Base-by-base conservation (phyloP, 2,329 filamentous ascomycete species). In the Bertia moriformis region DNA sequence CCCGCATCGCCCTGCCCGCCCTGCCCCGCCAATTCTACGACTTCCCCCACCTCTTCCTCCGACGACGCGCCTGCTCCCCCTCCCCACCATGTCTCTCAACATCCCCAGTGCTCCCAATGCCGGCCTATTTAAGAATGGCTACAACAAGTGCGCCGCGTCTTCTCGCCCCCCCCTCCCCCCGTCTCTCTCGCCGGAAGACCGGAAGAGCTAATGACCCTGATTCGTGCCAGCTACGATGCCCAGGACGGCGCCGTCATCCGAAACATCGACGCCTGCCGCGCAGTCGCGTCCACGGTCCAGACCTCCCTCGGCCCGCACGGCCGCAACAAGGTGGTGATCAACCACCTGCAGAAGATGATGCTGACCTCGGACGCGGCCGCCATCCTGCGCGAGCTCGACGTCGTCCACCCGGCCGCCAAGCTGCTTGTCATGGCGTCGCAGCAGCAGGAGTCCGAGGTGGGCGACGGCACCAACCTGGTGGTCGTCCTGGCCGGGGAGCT, bases 261-360 rank as follows among this genome's bases (percentile, higher is more conserved):
- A 57, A 98, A 98, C 63, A 96, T 98, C 65, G 93, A 98, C 58
- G 91, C 93, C 58, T 98, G 91, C 69, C 78, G 88, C 48, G 85
- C 91, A 49, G 96, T 98, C 62, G 79, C 91, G 42, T 84, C 84
- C 53, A 98, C 91, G 39, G 91, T 98, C 38, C 87, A 94, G 69
- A 96, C 91, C 42, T 96, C 89, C 36, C 74, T 98, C 24, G 93
- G 91, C 39, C 91, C 91, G 43, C 95, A 93, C 63, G 91, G 91
- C 54, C 84, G 91, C 63, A 98, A 98, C 72, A 98, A 98, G 70
- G 88, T 98, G 56, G 86, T 98, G 66, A 96, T 98, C 71, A 98
- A 98, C 71, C 93, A 98, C 66, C 72, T 98, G 46, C 86, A 94
- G 63, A 98, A 98, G 73, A 95, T 98, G 91, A 93, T 95, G 52